Percentiles rank a stretch among this genome's conserved stretches.
phyloP scores from a whole-genome alignment of 768 basidiomycete genomes.

The Suillus cothurnatus region DNA sequence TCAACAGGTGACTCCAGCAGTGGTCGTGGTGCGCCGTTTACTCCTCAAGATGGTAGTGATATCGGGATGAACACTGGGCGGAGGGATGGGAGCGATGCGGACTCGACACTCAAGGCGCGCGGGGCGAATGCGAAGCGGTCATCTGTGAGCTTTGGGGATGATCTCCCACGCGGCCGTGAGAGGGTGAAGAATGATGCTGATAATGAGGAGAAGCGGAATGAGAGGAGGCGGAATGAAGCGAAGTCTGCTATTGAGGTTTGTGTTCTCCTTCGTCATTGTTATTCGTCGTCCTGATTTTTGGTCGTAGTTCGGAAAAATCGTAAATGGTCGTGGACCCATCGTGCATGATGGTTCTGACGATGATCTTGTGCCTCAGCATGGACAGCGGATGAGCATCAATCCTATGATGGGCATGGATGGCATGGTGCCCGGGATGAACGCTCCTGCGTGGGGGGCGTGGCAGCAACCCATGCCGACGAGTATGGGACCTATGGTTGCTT shows the following conservation, averaged over 20 bases:
- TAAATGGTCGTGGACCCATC: constrained; percentile 74
- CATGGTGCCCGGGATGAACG: constrained; percentile 28
- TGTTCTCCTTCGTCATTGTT: constrained; percentile 12
- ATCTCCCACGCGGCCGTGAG: constrained; percentile 32
- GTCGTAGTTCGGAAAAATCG: constrained; percentile 78
- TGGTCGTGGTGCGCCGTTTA: constrained; percentile 65
- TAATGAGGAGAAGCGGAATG: constrained; percentile 61
- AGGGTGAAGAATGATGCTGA: constrained; percentile 32
- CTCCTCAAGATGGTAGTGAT: constrained; percentile 81
- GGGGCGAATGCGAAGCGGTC: constrained; percentile 49
- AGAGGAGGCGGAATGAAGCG: constrained; percentile 81
- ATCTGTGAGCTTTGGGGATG: constrained; percentile 74
- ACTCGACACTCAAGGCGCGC: constrained; percentile 30
- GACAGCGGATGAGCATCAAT: constrained; percentile 40
- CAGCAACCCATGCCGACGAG: constrained; percentile 27
- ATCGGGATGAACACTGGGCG: constrained; percentile 27
- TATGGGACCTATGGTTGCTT: constrained; percentile 38
- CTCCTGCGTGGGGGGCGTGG: constrained; percentile 39
- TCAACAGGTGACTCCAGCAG: constrained; percentile 86
- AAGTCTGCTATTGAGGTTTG: constrained; percentile 86
- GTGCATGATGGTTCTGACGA: constrained; percentile 52
- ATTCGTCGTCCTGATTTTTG: constrained; percentile 14
- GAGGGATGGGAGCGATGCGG: constrained; percentile 25
- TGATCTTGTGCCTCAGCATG: constrained; percentile 30
- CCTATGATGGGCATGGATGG: constrained; percentile 33